Evolutionary conservation across 2,329 filamentous ascomycete genomes (phyloP), one percentile per base, ranked within the genome.

Genomic region (Xenoacremonium recifei): DNA sequence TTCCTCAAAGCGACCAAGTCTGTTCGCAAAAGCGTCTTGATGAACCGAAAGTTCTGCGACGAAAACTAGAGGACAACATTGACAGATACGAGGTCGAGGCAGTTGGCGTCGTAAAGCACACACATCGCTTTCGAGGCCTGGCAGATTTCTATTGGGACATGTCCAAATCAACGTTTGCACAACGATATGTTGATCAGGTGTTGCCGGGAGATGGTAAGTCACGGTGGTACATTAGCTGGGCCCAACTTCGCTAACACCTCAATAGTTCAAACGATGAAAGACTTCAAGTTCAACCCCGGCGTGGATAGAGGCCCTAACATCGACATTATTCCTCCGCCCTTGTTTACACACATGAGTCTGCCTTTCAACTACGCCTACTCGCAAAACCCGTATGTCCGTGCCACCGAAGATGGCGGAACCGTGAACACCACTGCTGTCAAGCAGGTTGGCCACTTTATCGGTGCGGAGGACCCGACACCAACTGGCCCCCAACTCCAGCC

Each of bases 121-220:
- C 86, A 1, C 90, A 97, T 71, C 81, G 92, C 27, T 99, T 95
- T 65, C 80, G 92, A 61, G 84, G 84, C 76, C 75, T 95, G 50
- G 85, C 89, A 7, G 92, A 97, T 65, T 95, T 95, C 58, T 89
- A 95, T 57, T 92, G 85, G 66, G 82, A 87, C 17, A 82, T 85
- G 37, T 75, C 75, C 12, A 75, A 78, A 25, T 85, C 84, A 34
- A 70, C 77, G 0, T 88, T 95, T 62, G 81, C 90, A 56, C 75
- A 76, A 21, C 80, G 83, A 45, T 82, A 96, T 43, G 76, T 80
- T 39, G 75, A 90, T 3, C 79, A 85, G 40, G 73, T 95, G 19
- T 67, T 93, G 6, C 79, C 85, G 2, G 83, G 86, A 48, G 76
- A 88, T 49, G 82, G 87, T 88, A 69, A 35, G 66, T 36, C 13